Base-by-base conservation (phyloP, 2,329 filamentous ascomycete genomes). In the Lachnellula arida region DNA sequence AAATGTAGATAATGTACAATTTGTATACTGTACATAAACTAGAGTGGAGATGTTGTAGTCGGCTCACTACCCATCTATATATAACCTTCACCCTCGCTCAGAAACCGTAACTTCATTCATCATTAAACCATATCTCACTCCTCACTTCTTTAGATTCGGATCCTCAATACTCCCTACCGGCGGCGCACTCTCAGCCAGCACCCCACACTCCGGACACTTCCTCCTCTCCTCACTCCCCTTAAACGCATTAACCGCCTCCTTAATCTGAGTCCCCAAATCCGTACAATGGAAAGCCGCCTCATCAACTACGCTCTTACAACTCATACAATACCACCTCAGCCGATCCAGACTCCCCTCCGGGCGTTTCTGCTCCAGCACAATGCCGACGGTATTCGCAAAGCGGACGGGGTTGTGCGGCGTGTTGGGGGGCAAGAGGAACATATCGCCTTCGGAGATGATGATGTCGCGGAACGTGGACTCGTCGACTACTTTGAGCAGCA, bases 371-470 rank as follows among this genome's bases (percentile, higher is more conserved):
- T 97, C 93, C 56, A 97, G 78, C 35, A 97, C 93, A 49, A 97
- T 79, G 34, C 93, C 93, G n/a, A 97, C 91, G 0, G 93, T 97
- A 74, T 96, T 79, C 68, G 88, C 88, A 74, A 97, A 97, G 56
- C 93, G 85, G 35, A 97, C 90, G 0, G 94, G 93, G 73, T 96
- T 97, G 75, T 97, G 93, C 25, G 93, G 93, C n/a, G 88, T 94
- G 73, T 96, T 92, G n/a, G 86, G 82, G 0, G 93, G 93, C 1
- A 99, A 81, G 4, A 97, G 78, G 73, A 96, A 97, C 82, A 97
- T 88, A 64, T 94, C 91, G 61, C 93, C 93, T 75, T 97, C 91
- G 67, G 86, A 81, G 75, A 97, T 96, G 69, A 91, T 80, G 61
- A 97, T 84, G 74, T 97, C 93, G 63, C 85, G 81, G 74, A 96